Evolutionary conservation across 192 early-diverging fungal species (phyloP).

Genomic region (Linnemannia zychae): DNA sequence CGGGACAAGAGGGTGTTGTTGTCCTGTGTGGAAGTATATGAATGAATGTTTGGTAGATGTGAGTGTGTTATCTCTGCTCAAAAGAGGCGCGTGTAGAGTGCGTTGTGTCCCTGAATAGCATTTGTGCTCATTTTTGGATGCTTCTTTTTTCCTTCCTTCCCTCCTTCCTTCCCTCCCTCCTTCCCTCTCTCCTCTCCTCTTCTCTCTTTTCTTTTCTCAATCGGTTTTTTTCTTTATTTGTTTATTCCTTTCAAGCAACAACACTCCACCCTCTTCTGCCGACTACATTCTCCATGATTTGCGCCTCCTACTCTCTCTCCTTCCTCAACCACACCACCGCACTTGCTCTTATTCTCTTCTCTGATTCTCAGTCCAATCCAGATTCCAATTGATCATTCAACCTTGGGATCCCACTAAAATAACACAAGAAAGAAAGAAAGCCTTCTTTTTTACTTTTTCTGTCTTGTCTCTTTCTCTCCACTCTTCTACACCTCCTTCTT

Average conservation of each 20-base stretch:
- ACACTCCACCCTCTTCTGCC: not conserved
- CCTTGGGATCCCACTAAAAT: not conserved
- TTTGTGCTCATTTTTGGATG: not conserved
- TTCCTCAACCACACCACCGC: constrained; percentile 2
- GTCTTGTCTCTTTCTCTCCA: not conserved
- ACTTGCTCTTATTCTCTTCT: not conserved
- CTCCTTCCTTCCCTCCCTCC: not conserved
- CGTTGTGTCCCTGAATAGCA: not conserved
- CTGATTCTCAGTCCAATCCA: constrained; percentile 14
- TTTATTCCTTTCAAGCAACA: not conserved
- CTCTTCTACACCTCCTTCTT: not conserved
- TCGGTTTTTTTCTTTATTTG: not conserved
- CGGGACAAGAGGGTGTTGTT: not conserved
- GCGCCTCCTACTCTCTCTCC: constrained; percentile 8
- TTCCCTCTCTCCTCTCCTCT: not conserved
- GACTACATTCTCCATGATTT: constrained; percentile 17
- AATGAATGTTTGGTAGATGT: no score
- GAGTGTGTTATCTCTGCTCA: no score
- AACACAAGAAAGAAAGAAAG: not conserved
- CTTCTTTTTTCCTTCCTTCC: not conserved
- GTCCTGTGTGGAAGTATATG: not conserved
- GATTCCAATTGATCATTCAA: constrained; percentile 14
- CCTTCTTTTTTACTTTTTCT: not conserved
- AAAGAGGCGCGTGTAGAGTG: not conserved
- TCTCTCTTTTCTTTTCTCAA: not conserved